Conservation (phyloP, 306 rosid species). For the Vachellia pachyceras region DNA sequence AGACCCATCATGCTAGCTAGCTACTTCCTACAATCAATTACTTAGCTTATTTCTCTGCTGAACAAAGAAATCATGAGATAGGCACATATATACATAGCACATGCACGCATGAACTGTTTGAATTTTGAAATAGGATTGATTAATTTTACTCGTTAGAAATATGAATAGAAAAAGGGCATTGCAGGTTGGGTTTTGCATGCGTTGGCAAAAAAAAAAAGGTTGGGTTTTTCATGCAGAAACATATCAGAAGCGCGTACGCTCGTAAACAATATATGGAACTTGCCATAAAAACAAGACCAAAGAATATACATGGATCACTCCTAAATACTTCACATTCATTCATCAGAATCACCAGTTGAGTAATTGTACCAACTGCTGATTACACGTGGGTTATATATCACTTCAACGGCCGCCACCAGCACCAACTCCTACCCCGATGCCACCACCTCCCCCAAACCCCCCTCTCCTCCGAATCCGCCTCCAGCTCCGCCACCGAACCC, state of each 20-base stretch:
- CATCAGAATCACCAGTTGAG: neutral
- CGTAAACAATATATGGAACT: neutral
- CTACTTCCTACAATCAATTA: neutral
- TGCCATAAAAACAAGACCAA: neutral
- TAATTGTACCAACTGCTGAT: neutral
- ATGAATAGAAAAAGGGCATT: neutral
- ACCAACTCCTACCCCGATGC: constrained; percentile 31
- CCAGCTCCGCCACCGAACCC: too few species aligned
- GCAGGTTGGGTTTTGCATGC: neutral
- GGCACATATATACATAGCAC: too few species aligned
- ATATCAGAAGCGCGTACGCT: neutral
- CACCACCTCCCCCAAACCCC: constrained; percentile 25
- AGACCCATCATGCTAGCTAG: neutral
- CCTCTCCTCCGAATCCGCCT: neutral
- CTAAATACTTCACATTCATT: neutral
- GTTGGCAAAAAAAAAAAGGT: too few species aligned
- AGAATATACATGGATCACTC: constrained; percentile 1
- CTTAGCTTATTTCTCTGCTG: neutral
- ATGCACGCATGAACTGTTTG: too few species aligned
- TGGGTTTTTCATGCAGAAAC: too few species aligned
- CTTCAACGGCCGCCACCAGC: neutral
- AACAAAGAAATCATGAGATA: neutral
- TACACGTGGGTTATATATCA: too few species aligned
- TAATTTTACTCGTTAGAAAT: neutral
- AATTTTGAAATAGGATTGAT: neutral